phyloP scores from a whole-genome alignment of 805 yeast genomes.

The Kodamaea laetipori region DNA sequence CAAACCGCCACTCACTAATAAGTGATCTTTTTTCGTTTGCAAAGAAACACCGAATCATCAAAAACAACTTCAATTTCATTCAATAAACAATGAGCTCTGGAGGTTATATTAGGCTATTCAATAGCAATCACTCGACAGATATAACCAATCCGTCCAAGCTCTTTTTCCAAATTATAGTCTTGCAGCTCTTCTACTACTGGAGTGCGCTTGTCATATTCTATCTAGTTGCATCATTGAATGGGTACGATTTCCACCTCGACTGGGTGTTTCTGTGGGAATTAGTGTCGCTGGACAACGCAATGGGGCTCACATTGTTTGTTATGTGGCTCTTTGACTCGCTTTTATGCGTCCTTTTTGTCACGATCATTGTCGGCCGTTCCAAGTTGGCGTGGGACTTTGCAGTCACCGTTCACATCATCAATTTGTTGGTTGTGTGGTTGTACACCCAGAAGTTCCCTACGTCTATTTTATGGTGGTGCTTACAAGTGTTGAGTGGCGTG shows the following conservation, averaged over 20 bases:
- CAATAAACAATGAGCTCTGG: constrained; percentile 7
- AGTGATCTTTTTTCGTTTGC: background rate
- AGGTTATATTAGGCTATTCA: constrained; percentile 31
- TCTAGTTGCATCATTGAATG: constrained; percentile 66
- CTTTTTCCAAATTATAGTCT: constrained; percentile 68
- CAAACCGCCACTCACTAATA: background rate
- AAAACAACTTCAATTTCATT: background rate
- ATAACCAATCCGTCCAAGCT: constrained; percentile 36
- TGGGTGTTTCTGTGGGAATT: constrained; percentile 84
- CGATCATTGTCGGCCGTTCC: constrained; percentile 86
- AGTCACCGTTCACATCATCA: constrained; percentile 83
- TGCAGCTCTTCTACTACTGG: constrained; percentile 78
- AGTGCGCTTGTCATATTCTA: constrained; percentile 70
- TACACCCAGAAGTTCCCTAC: constrained; percentile 69
- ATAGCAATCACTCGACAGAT: constrained; percentile 26
- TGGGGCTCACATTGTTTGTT: constrained; percentile 72
- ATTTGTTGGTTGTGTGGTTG: constrained; percentile 67
- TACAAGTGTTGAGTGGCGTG: constrained; percentile 68
- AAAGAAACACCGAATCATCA: background rate
- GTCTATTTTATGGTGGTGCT: constrained; percentile 78
- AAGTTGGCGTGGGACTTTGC: constrained; percentile 97
- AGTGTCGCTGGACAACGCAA: constrained; percentile 70
- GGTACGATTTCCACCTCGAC: constrained; percentile 63
- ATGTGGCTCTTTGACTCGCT: constrained; percentile 85
- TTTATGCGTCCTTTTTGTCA: constrained; percentile 79